Percentiles rank a stretch among this genome's conserved stretches.
Evolutionary conservation across 306 rosid species (phyloP).

Genomic region (Prunus mongolica): DNA sequence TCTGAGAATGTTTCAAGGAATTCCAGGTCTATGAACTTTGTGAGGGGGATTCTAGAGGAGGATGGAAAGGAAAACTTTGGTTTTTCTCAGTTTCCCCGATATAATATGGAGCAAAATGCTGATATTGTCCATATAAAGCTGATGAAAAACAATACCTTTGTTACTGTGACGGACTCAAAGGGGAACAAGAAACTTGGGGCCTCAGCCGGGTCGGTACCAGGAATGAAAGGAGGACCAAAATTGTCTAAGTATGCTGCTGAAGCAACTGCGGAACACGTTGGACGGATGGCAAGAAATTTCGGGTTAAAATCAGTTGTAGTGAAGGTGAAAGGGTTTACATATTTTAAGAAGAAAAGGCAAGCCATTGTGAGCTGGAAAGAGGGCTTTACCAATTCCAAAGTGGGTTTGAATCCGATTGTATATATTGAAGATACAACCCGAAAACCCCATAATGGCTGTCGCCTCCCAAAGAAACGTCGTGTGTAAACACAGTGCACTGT

Average conservation of each 20-base stretch:
- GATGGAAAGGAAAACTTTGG: conserved; percentile 30
- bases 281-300: conserved; percentile 52
- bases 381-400: conserved; percentile 53
- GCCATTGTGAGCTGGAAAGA: conserved; percentile 76
- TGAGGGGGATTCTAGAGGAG: conserved; percentile 46
- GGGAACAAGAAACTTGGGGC: conserved; percentile 68
- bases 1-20: conserved; percentile 13
- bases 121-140: conserved; percentile 82
- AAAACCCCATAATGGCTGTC: conserved; percentile 69
- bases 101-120: conserved; percentile 44
- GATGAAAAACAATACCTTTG: conserved; percentile 66
- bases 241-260: conserved; percentile 64
- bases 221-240: conserved; percentile 65
- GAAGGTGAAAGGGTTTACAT: conserved; percentile 72
- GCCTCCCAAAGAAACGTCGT: conserved; percentile 55
- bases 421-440: conserved; percentile 69
- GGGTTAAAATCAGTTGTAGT: conserved; percentile 74
- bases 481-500: conserved; percentile 18
- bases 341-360: conserved; percentile 66
- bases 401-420: conserved; percentile 48
- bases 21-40: conserved; percentile 26
- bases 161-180: conserved; percentile 64
- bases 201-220: conserved; percentile 61
- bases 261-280: conserved; percentile 72
- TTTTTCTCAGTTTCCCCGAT: conserved; percentile 18